Base-by-base conservation (phyloP, 352 stramenopile genomes). In the Globisporangium spiculum region DNA sequence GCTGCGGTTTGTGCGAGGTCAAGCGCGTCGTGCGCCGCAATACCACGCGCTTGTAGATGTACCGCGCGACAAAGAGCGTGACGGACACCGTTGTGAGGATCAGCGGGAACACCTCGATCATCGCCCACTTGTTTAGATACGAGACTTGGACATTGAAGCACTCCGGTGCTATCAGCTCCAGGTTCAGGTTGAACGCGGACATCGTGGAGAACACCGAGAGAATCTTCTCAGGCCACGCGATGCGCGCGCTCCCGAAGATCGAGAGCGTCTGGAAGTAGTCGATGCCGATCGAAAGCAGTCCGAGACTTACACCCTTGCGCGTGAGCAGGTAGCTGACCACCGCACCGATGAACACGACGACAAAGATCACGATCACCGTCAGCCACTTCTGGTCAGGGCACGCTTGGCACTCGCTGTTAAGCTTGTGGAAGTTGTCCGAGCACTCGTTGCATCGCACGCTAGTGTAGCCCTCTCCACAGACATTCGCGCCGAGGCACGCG, bases 251-350 rank as follows among this genome's bases (percentile, higher is more conserved):
- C 7, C 82, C 84, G 55, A 97, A 94, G 54, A 97, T 88, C 9
- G 85, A 84, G 1, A 97, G 70, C 22, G 93, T 91, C 73, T 97
- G 89, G 48, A 94, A 85, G 81, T 94, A 96, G 68, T 96, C 89
- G 30, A 96, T 81, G 24, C 84, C 88, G 54, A 96, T 94, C 1
- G 83, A 89, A 3, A 97, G 53, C 9, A 96, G 68, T 1, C 82
- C 84, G 4, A 94, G 74, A 65, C 81, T 91, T 52, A 93, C 79
- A 57, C 84, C 80, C 46, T 86, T 86, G 36, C 76, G 76, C 6
- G 73, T 88, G 10, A 91, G 74, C 27, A 90, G 24, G 65, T 84
- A 88, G 36, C 75, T 86, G 36, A 91, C 71, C n/a, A 87, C 69
- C 0, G 70, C 74, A 26, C 75, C 81, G 8, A 82, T 66, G n/a